phyloP scores from a whole-genome alignment of 257 asterid genomes.

The Ocimum tenuiflorum region DNA sequence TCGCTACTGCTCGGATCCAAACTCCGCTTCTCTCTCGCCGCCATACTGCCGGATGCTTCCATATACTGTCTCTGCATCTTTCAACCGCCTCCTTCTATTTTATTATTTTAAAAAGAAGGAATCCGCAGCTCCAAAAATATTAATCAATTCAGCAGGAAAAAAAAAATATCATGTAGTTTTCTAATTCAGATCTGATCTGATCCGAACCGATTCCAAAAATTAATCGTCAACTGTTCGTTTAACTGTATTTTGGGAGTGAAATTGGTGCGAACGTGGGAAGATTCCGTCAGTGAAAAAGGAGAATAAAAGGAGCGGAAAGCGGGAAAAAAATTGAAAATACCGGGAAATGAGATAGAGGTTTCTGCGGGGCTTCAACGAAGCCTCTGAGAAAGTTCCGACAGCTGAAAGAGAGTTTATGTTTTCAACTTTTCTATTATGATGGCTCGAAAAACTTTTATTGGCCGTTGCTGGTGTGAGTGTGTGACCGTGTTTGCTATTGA shows the following conservation, averaged over 20 bases:
- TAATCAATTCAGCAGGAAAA: slow-evolving; percentile 25
- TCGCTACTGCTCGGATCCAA: slow-evolving; percentile 54
- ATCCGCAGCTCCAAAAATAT: slow-evolving; percentile 12
- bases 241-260: slow-evolving; percentile 6
- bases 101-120: background rate
- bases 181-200: slow-evolving; percentile 48
- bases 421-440: slow-evolving; percentile 23
- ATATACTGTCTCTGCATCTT: slow-evolving; percentile 59
- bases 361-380: slow-evolving; percentile 31
- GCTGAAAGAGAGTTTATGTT: background rate
- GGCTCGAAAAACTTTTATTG: slow-evolving; percentile 1
- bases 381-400: slow-evolving; percentile 28
- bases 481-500: slow-evolving; percentile 9
- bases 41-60: slow-evolving; percentile 54
- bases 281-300: slow-evolving; percentile 30
- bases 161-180: background rate
- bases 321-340: slow-evolving; percentile 57
- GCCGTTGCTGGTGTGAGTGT: no score
- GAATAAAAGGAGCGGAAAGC: slow-evolving; percentile 23
- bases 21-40: slow-evolving; percentile 67
- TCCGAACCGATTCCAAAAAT: slow-evolving; percentile 28
- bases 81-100: background rate
- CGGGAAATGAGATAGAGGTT: slow-evolving; percentile 36
- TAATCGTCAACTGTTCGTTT: slow-evolving; percentile 8
- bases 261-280: slow-evolving; percentile 22